Conservation (phyloP, 1,139 yeast species). For the Hemisphaericaspora lyxosophila region DNA sequence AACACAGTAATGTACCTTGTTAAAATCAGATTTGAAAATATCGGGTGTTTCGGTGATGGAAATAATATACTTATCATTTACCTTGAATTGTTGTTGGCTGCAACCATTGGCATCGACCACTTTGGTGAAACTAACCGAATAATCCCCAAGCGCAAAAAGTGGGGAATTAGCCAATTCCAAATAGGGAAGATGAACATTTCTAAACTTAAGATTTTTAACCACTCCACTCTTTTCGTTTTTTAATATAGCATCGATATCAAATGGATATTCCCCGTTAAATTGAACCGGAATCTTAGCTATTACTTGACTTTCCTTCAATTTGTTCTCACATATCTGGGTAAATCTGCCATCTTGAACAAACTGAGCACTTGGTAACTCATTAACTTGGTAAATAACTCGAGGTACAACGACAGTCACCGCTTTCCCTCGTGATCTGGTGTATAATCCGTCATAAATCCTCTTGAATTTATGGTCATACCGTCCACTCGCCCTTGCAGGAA, state of each 20-base stretch:
- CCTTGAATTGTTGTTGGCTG: slow-evolving; percentile 37
- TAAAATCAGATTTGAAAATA: slow-evolving; percentile 41
- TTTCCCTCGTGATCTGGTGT: slow-evolving; percentile 47
- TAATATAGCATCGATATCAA: slow-evolving; percentile 51
- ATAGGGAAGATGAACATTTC: slow-evolving; percentile 17
- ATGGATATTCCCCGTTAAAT: slow-evolving; percentile 66
- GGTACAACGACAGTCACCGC: slow-evolving; percentile 22
- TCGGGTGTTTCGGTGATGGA: slow-evolving; percentile 77
- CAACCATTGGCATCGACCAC: slow-evolving; percentile 77
- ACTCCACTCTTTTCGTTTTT: slow-evolving; percentile 37
- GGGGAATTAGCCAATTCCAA: slow-evolving; percentile 17
- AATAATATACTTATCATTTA: slow-evolving; percentile 40
- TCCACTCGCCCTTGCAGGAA: slow-evolving; percentile 50
- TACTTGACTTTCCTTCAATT: slow-evolving; percentile 25
- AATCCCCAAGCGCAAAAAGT: slow-evolving; percentile 42
- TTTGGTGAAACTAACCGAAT: slow-evolving; percentile 55
- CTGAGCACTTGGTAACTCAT: slow-evolving; percentile 56
- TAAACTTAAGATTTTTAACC: slow-evolving; percentile 14
- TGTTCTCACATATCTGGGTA: slow-evolving; percentile 59
- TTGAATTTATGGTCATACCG: slow-evolving; percentile 59
- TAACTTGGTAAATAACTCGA: slow-evolving; percentile 58
- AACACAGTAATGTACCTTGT: slow-evolving; percentile 67
- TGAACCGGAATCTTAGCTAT: slow-evolving; percentile 53
- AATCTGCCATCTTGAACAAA: slow-evolving; percentile 50
- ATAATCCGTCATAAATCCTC: slow-evolving; percentile 66